These are phyloP conservation scores for Xanthoconium stramineum DNA, from an alignment of 768 basidiomycete genomes.

Conservation along the genomic window DNA sequence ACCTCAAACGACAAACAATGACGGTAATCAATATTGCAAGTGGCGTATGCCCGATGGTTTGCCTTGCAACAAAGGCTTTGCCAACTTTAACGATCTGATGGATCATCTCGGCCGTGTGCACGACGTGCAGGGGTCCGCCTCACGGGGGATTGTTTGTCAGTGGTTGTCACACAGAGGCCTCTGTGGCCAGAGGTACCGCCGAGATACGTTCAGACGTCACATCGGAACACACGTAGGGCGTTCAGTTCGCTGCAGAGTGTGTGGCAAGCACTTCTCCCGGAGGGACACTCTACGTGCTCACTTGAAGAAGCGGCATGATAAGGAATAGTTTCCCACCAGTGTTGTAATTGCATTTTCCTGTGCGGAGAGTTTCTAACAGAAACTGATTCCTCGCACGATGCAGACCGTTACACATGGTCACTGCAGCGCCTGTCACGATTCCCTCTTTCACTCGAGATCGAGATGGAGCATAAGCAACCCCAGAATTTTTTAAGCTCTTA, in stretches of 20 bases:
- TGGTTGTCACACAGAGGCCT: background rate
- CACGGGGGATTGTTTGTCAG: background rate
- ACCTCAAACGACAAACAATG: background rate
- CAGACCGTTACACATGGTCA: too few relatives aligned
- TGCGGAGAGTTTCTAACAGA: too few relatives aligned
- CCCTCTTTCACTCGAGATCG: too few relatives aligned
- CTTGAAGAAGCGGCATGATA: background rate
- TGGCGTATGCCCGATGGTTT: background rate
- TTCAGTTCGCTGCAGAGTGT: background rate
- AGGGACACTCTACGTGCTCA: slow-evolving; percentile 2
- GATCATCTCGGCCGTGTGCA: background rate
- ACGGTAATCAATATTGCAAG: background rate
- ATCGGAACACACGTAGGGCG: background rate
- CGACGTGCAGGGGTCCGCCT: background rate
- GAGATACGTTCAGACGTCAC: slow-evolving; percentile 8
- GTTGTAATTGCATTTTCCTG: background rate
- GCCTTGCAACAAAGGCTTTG: background rate
- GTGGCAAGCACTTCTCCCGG: slow-evolving; percentile 3
- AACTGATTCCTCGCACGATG: background rate
- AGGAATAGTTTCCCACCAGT: background rate
- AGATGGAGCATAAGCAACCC: too few relatives aligned
- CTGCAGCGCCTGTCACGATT: too few relatives aligned
- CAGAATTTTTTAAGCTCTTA: background rate
- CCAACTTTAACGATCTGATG: slow-evolving; percentile 3
- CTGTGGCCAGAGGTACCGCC: background rate